Conservation (phyloP, 2,329 filamentous ascomycete genomes). For the Tolypocladium tropicale region DNA sequence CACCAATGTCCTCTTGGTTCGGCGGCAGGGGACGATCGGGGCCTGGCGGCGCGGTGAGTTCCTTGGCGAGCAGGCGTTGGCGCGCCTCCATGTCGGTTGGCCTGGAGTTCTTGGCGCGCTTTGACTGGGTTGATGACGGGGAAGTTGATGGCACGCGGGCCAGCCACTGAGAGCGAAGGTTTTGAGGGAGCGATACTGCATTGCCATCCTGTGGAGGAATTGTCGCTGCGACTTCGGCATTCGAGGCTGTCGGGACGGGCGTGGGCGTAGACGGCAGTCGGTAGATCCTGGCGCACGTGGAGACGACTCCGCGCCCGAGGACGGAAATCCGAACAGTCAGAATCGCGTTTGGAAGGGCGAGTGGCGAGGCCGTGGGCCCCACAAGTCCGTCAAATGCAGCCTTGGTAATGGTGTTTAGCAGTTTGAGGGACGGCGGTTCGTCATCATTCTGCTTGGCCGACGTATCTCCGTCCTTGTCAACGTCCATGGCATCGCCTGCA, state of each 20-base stretch:
- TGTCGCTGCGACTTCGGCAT: conserved; percentile 37
- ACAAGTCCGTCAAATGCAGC: conserved; percentile 20
- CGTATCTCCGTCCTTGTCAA: conserved; percentile 12
- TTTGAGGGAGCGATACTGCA: conserved; percentile 23
- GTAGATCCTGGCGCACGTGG: conserved; percentile 72
- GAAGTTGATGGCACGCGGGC: conserved; percentile 30
- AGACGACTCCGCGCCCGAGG: conserved; percentile 58
- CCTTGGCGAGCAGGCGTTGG: conserved; percentile 35
- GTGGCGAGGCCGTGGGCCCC: conserved; percentile 8
- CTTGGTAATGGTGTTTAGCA: conserved; percentile 14
- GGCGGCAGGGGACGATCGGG: conserved; percentile 21
- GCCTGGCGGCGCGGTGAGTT: conserved; percentile 30
- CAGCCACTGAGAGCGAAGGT: conserved; percentile 64
- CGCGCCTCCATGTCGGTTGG: conserved; percentile 23
- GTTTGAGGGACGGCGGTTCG: conserved; percentile 4
- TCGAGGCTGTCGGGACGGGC: conserved; percentile 15
- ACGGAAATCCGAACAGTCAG: conserved; percentile 59
- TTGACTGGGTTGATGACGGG: neutral
- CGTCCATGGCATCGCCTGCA: conserved; percentile 21
- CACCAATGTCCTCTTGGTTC: conserved; percentile 28
- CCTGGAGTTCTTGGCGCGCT: conserved; percentile 5
- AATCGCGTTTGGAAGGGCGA: conserved; percentile 27
- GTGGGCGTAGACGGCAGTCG: conserved; percentile 46
- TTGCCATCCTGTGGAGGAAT: conserved; percentile 16
- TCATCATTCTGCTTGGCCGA: neutral